Percentiles rank a stretch among this genome's conserved stretches.
Conservation (phyloP, 2,329 filamentous ascomycete genomes). For the Monosporascus sp. region DNA sequence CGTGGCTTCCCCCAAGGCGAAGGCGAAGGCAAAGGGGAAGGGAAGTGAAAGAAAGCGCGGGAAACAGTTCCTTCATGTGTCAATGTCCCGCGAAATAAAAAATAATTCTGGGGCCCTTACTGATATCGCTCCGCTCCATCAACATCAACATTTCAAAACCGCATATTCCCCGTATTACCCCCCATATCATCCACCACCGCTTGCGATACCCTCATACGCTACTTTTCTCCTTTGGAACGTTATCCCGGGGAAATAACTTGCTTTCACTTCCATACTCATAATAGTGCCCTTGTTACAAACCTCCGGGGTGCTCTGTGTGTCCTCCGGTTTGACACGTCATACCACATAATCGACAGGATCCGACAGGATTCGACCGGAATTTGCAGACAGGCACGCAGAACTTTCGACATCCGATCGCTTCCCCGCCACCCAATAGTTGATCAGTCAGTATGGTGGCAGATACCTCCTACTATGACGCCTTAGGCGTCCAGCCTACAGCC, state of each 20-base stretch:
- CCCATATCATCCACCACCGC: neutral
- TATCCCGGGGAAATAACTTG: no score
- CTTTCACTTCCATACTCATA: no score
- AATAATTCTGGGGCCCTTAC: neutral
- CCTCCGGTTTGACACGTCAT: no score
- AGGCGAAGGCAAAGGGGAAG: neutral
- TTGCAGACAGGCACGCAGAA: no score
- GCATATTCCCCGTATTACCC: neutral
- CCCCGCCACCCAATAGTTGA: constrained; percentile 2
- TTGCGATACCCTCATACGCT: neutral
- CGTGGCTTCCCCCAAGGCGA: no score
- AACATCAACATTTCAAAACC: neutral
- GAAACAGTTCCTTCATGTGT: neutral
- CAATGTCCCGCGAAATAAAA: neutral
- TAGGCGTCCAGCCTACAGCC: constrained; percentile 79
- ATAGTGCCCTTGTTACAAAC: no score
- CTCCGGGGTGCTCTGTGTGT: no score
- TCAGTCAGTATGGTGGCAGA: constrained; percentile 69
- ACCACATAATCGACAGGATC: no score
- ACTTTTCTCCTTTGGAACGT: no score
- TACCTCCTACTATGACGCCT: constrained; percentile 80
- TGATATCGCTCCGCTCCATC: neutral
- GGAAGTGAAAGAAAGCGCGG: neutral
- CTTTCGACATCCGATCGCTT: neutral
- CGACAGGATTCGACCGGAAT: no score